These are phyloP conservation scores for Bassia scoparia DNA, from an alignment of 148 eudicot genomes.

Conservation along the genomic window DNA sequence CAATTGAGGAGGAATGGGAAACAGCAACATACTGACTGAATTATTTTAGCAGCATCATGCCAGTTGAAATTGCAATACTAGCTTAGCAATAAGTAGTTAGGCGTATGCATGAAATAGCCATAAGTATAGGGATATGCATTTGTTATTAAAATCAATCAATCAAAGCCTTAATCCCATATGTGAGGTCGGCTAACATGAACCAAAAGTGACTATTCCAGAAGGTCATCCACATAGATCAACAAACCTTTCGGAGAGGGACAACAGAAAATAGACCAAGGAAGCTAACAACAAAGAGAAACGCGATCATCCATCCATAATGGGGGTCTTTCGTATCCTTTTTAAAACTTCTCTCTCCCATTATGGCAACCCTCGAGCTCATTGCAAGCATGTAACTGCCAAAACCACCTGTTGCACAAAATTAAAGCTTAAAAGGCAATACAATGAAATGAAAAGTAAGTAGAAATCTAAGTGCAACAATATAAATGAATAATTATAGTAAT, in stretches of 20 bases:
- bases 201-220: too few relatives aligned
- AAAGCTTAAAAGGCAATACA: neutral
- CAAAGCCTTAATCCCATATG: too few relatives aligned
- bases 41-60: neutral
- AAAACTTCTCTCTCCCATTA: conserved; percentile 36
- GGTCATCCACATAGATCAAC: too few relatives aligned
- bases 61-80: neutral
- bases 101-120: neutral
- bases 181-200: too few relatives aligned
- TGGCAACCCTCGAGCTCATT: conserved; percentile 68
- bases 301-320: conserved; percentile 63
- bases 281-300: conserved; percentile 81
- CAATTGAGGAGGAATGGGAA: neutral
- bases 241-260: conserved; percentile 81
- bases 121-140: neutral
- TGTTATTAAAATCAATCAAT: too few relatives aligned
- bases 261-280: conserved; percentile 82
- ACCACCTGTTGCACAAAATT: conserved; percentile 56
- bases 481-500: neutral
- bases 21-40: neutral
- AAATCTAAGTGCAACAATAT: neutral
- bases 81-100: neutral
- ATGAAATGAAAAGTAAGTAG: neutral
- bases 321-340: conserved; percentile 57
- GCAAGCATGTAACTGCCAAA: conserved; percentile 82